These are phyloP conservation scores for Rhododendron williamsianum DNA, from an alignment of 148 eudicot genomes.

Conservation along the genomic window DNA sequence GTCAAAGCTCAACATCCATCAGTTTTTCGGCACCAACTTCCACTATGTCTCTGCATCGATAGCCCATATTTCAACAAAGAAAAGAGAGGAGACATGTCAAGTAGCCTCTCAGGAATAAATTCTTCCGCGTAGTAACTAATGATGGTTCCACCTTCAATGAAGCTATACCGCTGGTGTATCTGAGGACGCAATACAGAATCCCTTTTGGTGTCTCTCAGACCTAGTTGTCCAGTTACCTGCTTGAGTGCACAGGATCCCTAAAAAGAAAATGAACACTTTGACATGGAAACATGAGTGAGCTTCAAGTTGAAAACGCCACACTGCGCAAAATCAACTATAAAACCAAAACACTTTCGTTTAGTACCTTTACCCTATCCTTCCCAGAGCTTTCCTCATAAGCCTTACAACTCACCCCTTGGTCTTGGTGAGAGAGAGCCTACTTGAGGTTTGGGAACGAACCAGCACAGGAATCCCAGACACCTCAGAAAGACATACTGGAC, in stretches of 20 bases:
- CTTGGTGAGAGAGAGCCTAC: not conserved
- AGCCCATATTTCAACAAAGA: constrained; percentile 1
- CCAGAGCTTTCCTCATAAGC: not conserved
- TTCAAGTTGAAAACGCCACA: not conserved
- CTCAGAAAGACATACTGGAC: not conserved
- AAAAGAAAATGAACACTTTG: not conserved
- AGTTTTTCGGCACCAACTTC: not conserved
- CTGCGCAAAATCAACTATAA: not conserved
- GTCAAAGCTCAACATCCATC: not conserved
- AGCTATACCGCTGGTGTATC: not conserved
- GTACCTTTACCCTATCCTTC: not conserved
- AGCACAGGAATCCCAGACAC: not conserved
- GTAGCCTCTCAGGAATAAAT: not conserved
- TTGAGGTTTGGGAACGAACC: not conserved
- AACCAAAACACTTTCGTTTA: not conserved
- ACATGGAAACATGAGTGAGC: not conserved
- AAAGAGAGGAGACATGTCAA: constrained; percentile 1
- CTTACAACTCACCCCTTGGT: not conserved
- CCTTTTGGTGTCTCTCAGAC: not conserved
- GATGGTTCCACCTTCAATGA: constrained; percentile 9
- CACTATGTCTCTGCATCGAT: not conserved
- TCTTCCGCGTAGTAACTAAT: not conserved
- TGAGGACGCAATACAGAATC: not conserved
- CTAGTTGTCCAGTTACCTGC: not conserved
- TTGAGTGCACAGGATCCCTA: not conserved